Evolutionary conservation across 371 early-diverging fungal species (phyloP), one percentile per base, ranked within the genome.

Genomic region (Dentiscutata heterogama): DNA sequence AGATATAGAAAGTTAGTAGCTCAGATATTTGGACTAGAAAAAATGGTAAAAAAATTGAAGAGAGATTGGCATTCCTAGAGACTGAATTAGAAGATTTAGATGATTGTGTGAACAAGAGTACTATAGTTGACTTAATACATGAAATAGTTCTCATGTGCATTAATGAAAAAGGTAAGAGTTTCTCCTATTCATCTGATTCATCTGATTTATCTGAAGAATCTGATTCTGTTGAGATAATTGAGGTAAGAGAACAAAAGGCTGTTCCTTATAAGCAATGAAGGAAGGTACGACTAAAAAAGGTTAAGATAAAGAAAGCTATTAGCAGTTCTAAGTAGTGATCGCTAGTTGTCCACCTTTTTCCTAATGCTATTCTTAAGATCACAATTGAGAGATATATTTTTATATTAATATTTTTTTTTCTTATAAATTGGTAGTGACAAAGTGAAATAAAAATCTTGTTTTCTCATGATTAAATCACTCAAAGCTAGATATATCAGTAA

Each of bases 91-190:
- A 70, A 46, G 70, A 20, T 70, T 35, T 70, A 20, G 18, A 35
- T 18, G 42, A 70, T 16, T 35, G 35, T 70, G 42, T 70, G 10
- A 2, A 70, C 39, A 70, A 20, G 20, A 39, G 39, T 2, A 70
- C 70, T 70, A 39, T 70, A 18, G 27, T 67, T 29, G 20, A 67
- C 67, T 67, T 67, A 39, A 67, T 67, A 35, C 67, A 70, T 35
- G 25, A 70, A 70, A 70, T 70, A 42, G 70, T 42, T 70, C 20
- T 10, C 70, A 35, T 4, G n/a, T 39, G 13, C 16, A 70, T 39
- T 42, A 20, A 20, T 42, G 39, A 70, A 70, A 70, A 70, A 70
- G 14, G n/a, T 70, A 70, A 70, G 11, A 39, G 70, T 70, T 70
- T 22, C 70, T 35, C 20, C 70, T 31, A 31, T 31, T 31, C 35